Percentiles rank a stretch among this genome's conserved stretches.
phyloP scores from a whole-genome alignment of 495 filamentous ascomycete genomes.

The Aspergillus leporis region DNA sequence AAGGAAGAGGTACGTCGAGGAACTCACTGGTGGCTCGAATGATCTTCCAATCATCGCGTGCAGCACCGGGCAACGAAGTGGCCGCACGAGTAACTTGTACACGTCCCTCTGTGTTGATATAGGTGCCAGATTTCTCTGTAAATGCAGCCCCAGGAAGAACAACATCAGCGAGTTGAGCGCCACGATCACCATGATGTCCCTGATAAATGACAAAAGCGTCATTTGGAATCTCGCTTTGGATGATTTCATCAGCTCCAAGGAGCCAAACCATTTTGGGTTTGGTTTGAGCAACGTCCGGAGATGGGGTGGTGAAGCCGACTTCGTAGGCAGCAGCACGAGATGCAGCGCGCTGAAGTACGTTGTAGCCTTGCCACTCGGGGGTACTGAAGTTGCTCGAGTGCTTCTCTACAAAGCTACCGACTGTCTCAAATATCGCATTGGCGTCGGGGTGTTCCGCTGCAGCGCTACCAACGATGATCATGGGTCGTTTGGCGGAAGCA shows the following conservation, averaged over 20 bases:
- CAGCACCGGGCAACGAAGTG: constrained; percentile 79
- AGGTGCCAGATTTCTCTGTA: constrained; percentile 96
- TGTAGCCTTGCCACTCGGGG: constrained; percentile 95
- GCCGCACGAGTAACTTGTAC: constrained; percentile 90
- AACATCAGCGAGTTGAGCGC: constrained; percentile 89
- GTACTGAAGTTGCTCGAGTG: constrained; percentile 83
- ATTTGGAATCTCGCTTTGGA: constrained; percentile 78
- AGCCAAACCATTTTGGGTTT: constrained; percentile 96
- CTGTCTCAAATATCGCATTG: constrained; percentile 86
- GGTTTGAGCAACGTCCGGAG: constrained; percentile 71
- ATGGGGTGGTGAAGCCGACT: constrained; percentile 87
- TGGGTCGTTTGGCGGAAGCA: constrained; percentile 80
- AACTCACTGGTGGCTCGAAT: constrained; percentile 89
- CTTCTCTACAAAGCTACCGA: constrained; percentile 90
- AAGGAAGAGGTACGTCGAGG: constrained; percentile 82
- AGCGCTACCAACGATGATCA: constrained; percentile 92
- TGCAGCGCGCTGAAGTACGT: constrained; percentile 88
- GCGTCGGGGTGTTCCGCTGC: constrained; percentile 86
- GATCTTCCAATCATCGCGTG: constrained; percentile 98
- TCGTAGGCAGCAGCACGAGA: constrained; percentile 92
- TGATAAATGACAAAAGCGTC: constrained; percentile 97
- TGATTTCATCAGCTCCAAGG: constrained; percentile 90
- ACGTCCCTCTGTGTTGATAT: constrained; percentile 95
- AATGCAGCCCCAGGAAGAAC: constrained; percentile 93
- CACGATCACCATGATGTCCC: constrained; percentile 93